Base-by-base conservation (phyloP, 345 rosid genomes). In the Trapa bicornis region DNA sequence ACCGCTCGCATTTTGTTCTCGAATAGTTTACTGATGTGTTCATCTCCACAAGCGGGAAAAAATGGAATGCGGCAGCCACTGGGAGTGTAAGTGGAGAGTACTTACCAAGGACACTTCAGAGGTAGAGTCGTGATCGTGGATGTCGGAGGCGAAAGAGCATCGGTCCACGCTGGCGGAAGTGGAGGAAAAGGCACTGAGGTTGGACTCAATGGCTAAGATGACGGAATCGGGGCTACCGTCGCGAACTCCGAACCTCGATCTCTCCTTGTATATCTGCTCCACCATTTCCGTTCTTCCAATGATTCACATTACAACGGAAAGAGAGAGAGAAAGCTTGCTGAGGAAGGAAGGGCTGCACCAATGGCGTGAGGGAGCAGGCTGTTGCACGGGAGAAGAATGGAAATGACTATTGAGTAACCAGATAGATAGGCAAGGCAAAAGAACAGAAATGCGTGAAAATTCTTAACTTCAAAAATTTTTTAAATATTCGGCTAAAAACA, bases 81-180 rank as follows among this genome's bases (percentile, higher is more conserved):
- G 11, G 14, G 0, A 43, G 29, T 22, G 29, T 22, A 22, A 22
- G 41, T 1, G 45, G 68, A 22, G 29, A 43, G 4, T n/a, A 14
- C 37, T 47, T 76, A 93, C 97, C 82, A 82, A 75, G 3, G 94
- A 85, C 76, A 85, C 70, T 72, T 79, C 94, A 37, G 95, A 92
- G 79, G 86, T 47, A 62, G 87, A 84, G 72, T 87, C 92, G 57
- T 72, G 89, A 66, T 89, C 94, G 67, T 77, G 84, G 69, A 84
- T 82, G 56, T 89, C 96, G 70, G 97, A 89, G 35, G 92, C 85
- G 37, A 86, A 83, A 54, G 98, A 92, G 86, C 91, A 89, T 76
- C 92, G 96, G 70, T 85, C 95, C 66, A 89, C 95, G 73, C 95
- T 87, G 17, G 87, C 92, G 68, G 98, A 87, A 68, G 97, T 85